Percentiles rank a stretch among this genome's conserved stretches.
Evolutionary conservation across 1,284 basidiomycete genomes (phyloP).

Genomic region (Rhodotorula sp.): DNA sequence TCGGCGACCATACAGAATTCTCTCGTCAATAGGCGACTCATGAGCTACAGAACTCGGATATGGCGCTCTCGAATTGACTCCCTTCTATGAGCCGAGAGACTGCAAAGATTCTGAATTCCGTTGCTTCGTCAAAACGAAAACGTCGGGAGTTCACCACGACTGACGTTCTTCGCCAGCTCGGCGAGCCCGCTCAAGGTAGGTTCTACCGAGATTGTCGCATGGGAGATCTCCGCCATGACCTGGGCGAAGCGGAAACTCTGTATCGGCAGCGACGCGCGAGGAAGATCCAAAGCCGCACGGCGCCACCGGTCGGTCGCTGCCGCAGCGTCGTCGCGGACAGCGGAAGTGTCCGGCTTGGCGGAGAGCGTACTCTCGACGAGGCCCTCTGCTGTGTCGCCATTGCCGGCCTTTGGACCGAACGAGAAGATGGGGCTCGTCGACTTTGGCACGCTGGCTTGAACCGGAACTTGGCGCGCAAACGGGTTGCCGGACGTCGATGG

Average conservation of each 20-base stretch:
- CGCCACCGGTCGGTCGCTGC: no score
- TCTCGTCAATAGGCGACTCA: no score
- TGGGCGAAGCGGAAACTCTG: slow-evolving; percentile 6
- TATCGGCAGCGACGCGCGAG: slow-evolving; percentile 1
- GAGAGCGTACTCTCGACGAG: not conserved
- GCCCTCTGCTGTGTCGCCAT: not conserved
- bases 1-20: no score
- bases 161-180: slow-evolving; percentile 16
- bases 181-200: slow-evolving; percentile 8
- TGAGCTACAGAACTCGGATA: no score
- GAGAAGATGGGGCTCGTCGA: not conserved
- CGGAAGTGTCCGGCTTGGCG: not conserved
- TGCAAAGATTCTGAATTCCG: not conserved
- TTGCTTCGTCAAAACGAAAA: slow-evolving; percentile 17
- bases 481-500: not conserved
- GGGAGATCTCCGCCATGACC: not conserved
- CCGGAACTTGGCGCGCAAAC: not conserved
- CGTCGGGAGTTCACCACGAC: slow-evolving; percentile 19
- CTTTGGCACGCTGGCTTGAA: not conserved
- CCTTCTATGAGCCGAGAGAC: no score
- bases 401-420: not conserved
- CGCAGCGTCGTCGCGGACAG: not conserved
- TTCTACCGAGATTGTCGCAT: not conserved
- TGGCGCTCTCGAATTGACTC: no score
- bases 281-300: slow-evolving; percentile 3